Base-by-base conservation (phyloP, 1,284 basidiomycete species). In the Bondarzewia mesenterica region DNA sequence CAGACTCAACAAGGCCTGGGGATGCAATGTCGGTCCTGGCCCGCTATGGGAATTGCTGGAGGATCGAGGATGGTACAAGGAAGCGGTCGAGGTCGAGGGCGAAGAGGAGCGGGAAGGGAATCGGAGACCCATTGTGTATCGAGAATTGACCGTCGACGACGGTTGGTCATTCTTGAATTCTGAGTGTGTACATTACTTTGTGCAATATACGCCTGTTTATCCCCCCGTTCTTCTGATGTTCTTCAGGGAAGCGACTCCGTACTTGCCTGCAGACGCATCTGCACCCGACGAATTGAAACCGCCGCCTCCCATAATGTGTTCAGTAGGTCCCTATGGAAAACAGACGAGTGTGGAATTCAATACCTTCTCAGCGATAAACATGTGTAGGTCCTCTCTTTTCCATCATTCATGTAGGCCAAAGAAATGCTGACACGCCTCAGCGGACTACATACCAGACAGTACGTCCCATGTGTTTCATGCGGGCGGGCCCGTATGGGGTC, bases 401-500 rank as follows among this genome's bases (percentile, higher is more conserved):
- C 10, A 44, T n/a, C 27, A 22, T 40, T 46, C 38, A 18, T 32
- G 32, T 25, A 18, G 10, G 32, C 18, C 16, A 32, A 20, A 23
- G 14, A 15, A 16, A 26, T 10, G 23, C 42, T 54, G 36, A 50
- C n/a, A 22, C 8, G 39, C n/a, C 14, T 32, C 25, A 72, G 70
- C 60, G 12, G 57, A 64, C 16, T 61, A 72, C 49, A 67, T 77
- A 41, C 63, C 73, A 2, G 74, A 70, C 35, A 77, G 74, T 51
- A 67, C 72, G 25, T 72, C 81, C 0, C 75, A 85, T 53, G 68
- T 91, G 0, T 84, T 95, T 64, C 87, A 85, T 53, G 84, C 86
- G 0, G 93, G 93, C 2, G 85, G 83, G 2, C 86, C 89, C 0
- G 85, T 90, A 14, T 92, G 87, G 83, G 88, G 81, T 0, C 61